Percentiles rank a stretch among this genome's conserved stretches.
Conservation (phyloP, 257 asterid genomes). For the Nicotiana otophora region DNA sequence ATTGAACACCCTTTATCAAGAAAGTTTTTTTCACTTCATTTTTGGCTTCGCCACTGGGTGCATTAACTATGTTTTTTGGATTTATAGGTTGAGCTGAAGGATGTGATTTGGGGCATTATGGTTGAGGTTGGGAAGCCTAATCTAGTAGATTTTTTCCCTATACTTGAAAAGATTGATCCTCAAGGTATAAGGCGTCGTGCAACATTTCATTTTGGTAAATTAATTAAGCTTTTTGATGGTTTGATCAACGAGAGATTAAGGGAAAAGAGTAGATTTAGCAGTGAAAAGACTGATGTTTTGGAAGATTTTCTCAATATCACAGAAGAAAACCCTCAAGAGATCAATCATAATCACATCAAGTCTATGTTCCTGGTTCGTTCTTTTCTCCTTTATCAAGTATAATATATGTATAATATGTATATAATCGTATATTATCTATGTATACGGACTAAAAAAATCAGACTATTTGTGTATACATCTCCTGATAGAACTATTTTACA, state of each 20-base stretch:
- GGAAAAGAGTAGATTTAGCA: not conserved
- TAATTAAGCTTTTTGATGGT: constrained; percentile 19
- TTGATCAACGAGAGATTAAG: constrained; percentile 17
- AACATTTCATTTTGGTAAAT: constrained; percentile 34
- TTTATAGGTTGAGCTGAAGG: constrained; percentile 28
- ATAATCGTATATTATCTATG: too few species aligned
- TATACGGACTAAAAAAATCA: too few species aligned
- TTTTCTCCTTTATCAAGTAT: too few species aligned
- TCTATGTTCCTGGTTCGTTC: not conserved
- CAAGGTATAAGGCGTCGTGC: constrained; percentile 47
- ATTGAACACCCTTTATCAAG: too few species aligned
- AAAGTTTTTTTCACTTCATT: too few species aligned
- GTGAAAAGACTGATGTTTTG: not conserved
- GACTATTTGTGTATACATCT: too few species aligned
- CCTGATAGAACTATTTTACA: not conserved
- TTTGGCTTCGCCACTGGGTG: too few species aligned
- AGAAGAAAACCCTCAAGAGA: not conserved
- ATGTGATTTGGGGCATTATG: constrained; percentile 35
- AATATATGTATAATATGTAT: too few species aligned
- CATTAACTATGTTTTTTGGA: too few species aligned
- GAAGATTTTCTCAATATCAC: not conserved
- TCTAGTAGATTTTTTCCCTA: constrained; percentile 51
- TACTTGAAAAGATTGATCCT: constrained; percentile 39
- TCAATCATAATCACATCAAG: not conserved
- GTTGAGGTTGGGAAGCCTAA: constrained; percentile 58